Base-by-base conservation (phyloP, 2,329 filamentous ascomycete species). In the Diaporthe nobilis region DNA sequence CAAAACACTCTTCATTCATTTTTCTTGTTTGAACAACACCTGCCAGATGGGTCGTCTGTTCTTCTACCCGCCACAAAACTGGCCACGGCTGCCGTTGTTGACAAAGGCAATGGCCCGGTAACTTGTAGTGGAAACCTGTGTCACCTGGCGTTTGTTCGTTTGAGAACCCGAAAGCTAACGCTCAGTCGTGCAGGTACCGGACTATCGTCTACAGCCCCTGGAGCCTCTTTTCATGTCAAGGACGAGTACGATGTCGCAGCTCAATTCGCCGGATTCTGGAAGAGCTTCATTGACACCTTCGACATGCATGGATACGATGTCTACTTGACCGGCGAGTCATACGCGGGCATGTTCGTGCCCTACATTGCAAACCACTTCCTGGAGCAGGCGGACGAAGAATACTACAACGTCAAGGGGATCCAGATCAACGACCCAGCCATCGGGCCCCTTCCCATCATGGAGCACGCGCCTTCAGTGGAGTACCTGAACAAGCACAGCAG, bases 251-350 rank as follows among this genome's bases (percentile, higher is more conserved):
- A 94, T 77, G 87, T 92, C 4, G 92, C 92, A 0, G 82, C 84
- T 17, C 89, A 95, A 74, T 94, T 95, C 81, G 86, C 93, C 4
- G 92, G 92, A 57, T 95, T 94, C 84, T 94, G 91, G 87, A 91
- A 92, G 84, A 94, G 94, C 83, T 94, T 94, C 78, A 84, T 94
- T 71, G 86, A 93, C 28, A 91, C 91, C 0, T 94, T 94, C 78
- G 86, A 84, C 17, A 86, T 94, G 79, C 86, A 92, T 25, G 87
- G 88, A 20, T 89, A 88, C 75, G 92, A 93, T 75, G 87, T 94
- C 9, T 95, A 92, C 82, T 88, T 95, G 75, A 89, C 92, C 0
- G 94, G 93, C 12, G 93, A 94, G 81, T 91, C 88, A 1, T 94
- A 92, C 79, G 92, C 89, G 3, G 76, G 76, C 1, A 84, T 85